These are phyloP conservation scores for Lojkania enalia DNA, from an alignment of 2,329 filamentous ascomycete genomes.

Conservation along the genomic window DNA sequence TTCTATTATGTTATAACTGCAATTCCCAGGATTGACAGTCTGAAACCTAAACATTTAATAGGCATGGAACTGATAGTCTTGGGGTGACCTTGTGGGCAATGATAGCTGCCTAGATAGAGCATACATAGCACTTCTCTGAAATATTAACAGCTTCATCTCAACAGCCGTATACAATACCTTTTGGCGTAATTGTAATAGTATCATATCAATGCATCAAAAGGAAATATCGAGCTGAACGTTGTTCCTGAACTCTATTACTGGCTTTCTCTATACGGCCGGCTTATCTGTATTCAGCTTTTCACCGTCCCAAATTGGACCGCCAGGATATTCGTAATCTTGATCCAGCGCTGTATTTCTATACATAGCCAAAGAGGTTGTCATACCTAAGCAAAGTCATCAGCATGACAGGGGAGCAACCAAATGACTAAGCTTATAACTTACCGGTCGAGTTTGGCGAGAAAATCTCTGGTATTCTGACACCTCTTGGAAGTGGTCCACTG, in stretches of 20 bases:
- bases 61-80: too few relatives aligned
- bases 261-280: background rate
- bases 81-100: background rate
- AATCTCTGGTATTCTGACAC: conserved; percentile 17
- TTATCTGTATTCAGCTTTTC: conserved; percentile 14
- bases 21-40: too few relatives aligned
- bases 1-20: too few relatives aligned
- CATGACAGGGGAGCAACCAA: background rate
- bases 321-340: conserved; percentile 13
- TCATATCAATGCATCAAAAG: background rate
- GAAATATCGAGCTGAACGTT: background rate
- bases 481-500: conserved; percentile 6
- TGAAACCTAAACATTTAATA: too few relatives aligned
- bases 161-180: too few relatives aligned
- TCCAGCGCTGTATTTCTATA: conserved; percentile 8
- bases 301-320: conserved; percentile 19
- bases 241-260: background rate
- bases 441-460: conserved; percentile 7
- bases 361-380: conserved; percentile 11
- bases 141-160: too few relatives aligned
- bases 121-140: too few relatives aligned
- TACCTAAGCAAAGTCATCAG: too few relatives aligned
- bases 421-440: conserved; percentile 4
- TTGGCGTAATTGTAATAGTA: too few relatives aligned
- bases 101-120: background rate